Evolutionary conservation across 2,329 filamentous ascomycete species (phyloP).

Genomic region (Diaporthe capsici): DNA sequence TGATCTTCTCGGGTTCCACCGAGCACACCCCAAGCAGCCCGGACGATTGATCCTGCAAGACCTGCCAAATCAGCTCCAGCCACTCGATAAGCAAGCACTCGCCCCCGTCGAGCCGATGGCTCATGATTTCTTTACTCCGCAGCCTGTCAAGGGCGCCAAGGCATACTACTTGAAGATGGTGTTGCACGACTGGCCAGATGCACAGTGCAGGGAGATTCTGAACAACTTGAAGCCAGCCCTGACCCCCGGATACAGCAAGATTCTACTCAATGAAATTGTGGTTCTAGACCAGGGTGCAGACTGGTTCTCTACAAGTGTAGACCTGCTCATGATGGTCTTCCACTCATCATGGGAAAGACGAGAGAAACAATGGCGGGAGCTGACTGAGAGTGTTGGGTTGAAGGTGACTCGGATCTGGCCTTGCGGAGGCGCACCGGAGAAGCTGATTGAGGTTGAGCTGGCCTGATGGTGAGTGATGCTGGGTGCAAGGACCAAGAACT

Average conservation of each 20-base stretch:
- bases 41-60: conserved; percentile 47
- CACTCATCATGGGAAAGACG: conserved; percentile 55
- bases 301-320: conserved; percentile 55
- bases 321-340: conserved; percentile 55
- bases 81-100: conserved; percentile 41
- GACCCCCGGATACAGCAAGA: conserved; percentile 48
- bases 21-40: conserved; percentile 28
- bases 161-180: conserved; percentile 54
- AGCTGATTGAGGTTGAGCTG: conserved; percentile 55
- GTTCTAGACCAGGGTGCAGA: conserved; percentile 50
- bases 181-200: conserved; percentile 57
- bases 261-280: conserved; percentile 53
- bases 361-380: conserved; percentile 51
- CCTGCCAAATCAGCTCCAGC: conserved; percentile 36
- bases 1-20: conserved; percentile 40
- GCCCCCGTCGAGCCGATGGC: conserved; percentile 47
- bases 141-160: conserved; percentile 52
- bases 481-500: background rate
- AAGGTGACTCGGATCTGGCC: conserved; percentile 53
- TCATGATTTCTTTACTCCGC: conserved; percentile 53
- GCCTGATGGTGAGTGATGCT: background rate
- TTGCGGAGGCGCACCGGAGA: conserved; percentile 50
- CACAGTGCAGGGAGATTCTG: conserved; percentile 51
- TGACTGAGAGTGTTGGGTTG: conserved; percentile 51
- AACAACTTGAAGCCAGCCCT: conserved; percentile 48